A percentile compares a stretch with the other conserved stretches of the same genome.
phyloP scores from a whole-genome alignment of 495 filamentous ascomycete species.

The Aspergillus nidulans region DNA sequence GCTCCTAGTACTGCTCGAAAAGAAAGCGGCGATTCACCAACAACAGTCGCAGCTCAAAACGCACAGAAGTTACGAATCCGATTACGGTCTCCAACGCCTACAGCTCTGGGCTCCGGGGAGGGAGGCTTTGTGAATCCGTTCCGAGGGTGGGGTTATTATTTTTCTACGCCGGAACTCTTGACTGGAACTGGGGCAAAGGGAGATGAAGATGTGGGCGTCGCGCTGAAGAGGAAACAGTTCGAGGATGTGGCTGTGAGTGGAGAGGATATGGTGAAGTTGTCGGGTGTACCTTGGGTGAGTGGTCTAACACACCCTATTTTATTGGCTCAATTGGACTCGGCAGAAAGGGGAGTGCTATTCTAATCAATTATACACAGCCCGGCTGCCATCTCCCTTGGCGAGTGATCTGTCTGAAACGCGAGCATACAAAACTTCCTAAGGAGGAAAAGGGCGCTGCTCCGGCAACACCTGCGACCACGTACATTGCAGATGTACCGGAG shows the following conservation, averaged over 20 bases:
- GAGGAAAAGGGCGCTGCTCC: constrained; percentile 15
- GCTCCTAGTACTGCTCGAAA: too few species aligned
- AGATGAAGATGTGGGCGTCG: constrained; percentile 12
- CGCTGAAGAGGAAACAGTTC: constrained; percentile 27
- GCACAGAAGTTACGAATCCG: constrained; percentile 41
- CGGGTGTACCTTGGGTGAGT: constrained; percentile 38
- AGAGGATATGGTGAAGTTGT: constrained; percentile 32
- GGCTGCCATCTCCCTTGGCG: constrained; percentile 44
- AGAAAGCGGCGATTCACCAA: not conserved
- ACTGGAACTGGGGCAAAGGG: constrained; percentile 8
- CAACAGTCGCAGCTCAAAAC: not conserved
- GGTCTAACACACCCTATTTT: not conserved
- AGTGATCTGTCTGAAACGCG: constrained; percentile 36
- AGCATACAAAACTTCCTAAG: constrained; percentile 34
- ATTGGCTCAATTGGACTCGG: not conserved
- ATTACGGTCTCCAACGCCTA: constrained; percentile 38
- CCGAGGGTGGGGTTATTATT: constrained; percentile 44
- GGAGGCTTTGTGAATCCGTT: constrained; percentile 40
- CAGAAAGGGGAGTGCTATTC: not conserved
- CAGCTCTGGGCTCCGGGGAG: constrained; percentile 21
- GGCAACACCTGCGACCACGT: constrained; percentile 21
- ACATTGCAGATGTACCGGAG: constrained; percentile 21
- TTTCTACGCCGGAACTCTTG: constrained; percentile 31
- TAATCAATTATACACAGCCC: constrained; percentile 21
- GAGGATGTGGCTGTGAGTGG: constrained; percentile 41